These are phyloP conservation scores for Solanum boliviense DNA, from an alignment of 257 asterid genomes.

Conservation along the genomic window DNA sequence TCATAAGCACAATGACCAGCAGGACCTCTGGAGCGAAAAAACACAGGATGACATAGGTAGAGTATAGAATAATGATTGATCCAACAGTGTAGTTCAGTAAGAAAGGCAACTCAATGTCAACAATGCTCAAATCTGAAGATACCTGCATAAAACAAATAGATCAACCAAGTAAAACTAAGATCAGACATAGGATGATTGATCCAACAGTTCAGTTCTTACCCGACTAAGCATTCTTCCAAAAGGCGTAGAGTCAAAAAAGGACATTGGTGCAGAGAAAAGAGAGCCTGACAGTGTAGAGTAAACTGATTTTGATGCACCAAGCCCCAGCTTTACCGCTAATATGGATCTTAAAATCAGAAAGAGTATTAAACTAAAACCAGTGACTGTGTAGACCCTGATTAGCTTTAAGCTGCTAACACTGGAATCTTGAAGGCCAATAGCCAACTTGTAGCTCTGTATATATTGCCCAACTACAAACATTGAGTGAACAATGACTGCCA, in stretches of 20 bases:
- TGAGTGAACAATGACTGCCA: constrained; percentile 40
- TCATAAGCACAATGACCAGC: too few relatives aligned
- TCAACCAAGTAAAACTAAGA: too few relatives aligned
- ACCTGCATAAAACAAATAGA: too few relatives aligned
- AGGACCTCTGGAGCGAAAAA: too few relatives aligned
- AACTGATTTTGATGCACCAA: constrained; percentile 54
- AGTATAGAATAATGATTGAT: too few relatives aligned
- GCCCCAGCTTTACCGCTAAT: constrained; percentile 41
- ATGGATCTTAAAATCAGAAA: constrained; percentile 43
- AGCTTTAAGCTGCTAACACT: constrained; percentile 30
- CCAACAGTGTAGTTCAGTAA: too few relatives aligned
- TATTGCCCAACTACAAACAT: constrained; percentile 41
- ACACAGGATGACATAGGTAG: too few relatives aligned
- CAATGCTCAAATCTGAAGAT: too few relatives aligned
- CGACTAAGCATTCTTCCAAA: constrained; percentile 79
- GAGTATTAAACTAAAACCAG: constrained; percentile 35
- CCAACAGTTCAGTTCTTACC: constrained; percentile 21
- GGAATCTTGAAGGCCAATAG: constrained; percentile 62
- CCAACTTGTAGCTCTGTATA: constrained; percentile 77
- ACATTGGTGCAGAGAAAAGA: constrained; percentile 83
- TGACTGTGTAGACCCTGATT: constrained; percentile 47
- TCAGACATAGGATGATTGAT: too few relatives aligned
- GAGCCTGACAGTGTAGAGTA: constrained; percentile 47
- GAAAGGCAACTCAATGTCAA: too few relatives aligned
- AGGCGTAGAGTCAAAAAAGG: constrained; percentile 89